phyloP scores from a whole-genome alignment of 495 filamentous ascomycete species.

The Podospora pseudopauciseta region DNA sequence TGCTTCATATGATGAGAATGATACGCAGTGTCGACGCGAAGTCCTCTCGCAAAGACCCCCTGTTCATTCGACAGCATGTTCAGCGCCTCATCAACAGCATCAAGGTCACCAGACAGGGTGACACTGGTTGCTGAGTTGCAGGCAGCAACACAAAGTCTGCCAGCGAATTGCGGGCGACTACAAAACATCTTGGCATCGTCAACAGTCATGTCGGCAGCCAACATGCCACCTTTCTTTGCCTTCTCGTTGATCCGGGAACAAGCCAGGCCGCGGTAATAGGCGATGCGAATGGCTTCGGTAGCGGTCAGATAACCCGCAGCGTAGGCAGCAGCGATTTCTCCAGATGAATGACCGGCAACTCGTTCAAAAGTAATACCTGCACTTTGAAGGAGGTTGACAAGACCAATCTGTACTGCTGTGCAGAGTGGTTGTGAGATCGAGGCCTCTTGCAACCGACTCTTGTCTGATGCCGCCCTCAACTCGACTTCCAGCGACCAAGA shows the following conservation, averaged over 20 bases:
- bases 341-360: slow-evolving; percentile 57
- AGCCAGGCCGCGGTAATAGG: slow-evolving; percentile 39
- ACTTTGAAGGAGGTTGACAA: slow-evolving; percentile 43
- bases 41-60: slow-evolving; percentile 43
- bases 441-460: background rate
- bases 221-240: background rate
- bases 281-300: slow-evolving; percentile 49
- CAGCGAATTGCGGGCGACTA: background rate
- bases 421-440: slow-evolving; percentile 45
- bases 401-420: slow-evolving; percentile 43
- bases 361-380: slow-evolving; percentile 39
- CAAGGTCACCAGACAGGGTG: slow-evolving; percentile 43
- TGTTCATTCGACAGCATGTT: slow-evolving; percentile 30
- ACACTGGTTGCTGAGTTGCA: slow-evolving; percentile 45
- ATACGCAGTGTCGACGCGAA: slow-evolving; percentile 41
- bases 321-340: slow-evolving; percentile 54
- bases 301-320: slow-evolving; percentile 37
- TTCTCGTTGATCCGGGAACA: background rate
- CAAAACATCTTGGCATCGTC: background rate
- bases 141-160: slow-evolving; percentile 38
- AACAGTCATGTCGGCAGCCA: background rate
- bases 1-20: slow-evolving; percentile 41
- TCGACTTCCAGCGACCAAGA: background rate
- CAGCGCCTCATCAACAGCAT: slow-evolving; percentile 31
- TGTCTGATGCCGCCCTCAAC: background rate